phyloP scores from a whole-genome alignment of 257 asterid genomes.

The Lavandula angustifolia region DNA sequence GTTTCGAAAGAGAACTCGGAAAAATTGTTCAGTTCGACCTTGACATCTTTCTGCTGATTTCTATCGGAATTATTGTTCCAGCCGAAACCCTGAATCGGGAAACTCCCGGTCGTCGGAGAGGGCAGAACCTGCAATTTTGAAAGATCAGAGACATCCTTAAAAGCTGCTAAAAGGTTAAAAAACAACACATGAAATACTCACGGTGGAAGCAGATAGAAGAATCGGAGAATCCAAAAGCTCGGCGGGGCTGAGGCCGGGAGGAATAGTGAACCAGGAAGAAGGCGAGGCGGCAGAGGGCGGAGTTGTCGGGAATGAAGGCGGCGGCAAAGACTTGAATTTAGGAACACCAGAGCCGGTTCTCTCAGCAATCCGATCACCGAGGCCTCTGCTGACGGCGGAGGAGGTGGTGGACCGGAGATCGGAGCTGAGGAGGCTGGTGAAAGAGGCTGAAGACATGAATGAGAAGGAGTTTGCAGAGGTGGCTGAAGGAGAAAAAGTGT shows the following conservation, averaged over 20 bases:
- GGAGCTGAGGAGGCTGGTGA: constrained; percentile 59
- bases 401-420: constrained; percentile 42
- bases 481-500: constrained; percentile 15
- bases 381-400: constrained; percentile 35
- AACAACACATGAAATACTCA: constrained; percentile 14
- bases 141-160: neutral
- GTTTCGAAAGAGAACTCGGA: constrained; percentile 70
- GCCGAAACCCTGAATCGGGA: constrained; percentile 50
- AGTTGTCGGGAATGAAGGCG: constrained; percentile 77
- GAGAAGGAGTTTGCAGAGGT: constrained; percentile 23
- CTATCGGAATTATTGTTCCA: constrained; percentile 48
- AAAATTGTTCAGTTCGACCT: constrained; percentile 46
- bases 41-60: constrained; percentile 29
- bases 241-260: constrained; percentile 79
- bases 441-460: constrained; percentile 50
- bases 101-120: constrained; percentile 86
- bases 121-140: constrained; percentile 66
- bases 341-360: constrained; percentile 74
- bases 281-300: constrained; percentile 65
- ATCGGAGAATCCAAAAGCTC: constrained; percentile 85
- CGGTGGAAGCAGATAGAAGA: constrained; percentile 59
- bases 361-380: constrained; percentile 62
- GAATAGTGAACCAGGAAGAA: constrained; percentile 78
- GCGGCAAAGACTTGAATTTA: constrained; percentile 74
- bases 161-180: neutral